Base-by-base conservation (phyloP, 495 filamentous ascomycete species). In the Annulohypoxylon maeteangense region DNA sequence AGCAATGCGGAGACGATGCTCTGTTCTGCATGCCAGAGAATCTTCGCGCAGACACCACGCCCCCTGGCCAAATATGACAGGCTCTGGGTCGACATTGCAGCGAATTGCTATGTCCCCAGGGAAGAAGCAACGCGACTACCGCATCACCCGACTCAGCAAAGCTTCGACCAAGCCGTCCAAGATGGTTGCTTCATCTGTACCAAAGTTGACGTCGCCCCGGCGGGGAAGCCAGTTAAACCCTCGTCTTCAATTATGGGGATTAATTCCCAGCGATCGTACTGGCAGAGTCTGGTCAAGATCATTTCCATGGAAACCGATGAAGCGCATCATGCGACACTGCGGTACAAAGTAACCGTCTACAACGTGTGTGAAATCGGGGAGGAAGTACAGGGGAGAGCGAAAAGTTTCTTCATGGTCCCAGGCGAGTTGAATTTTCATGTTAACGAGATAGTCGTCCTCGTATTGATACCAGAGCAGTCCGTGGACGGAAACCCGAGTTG, bases 1-100 rank as follows among this genome's bases (percentile, higher is more conserved):
- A 57, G 32, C 34, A 40, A 57, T 42, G 53, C 53, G 53, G 53
- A 56, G 53, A 22, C 53, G 34, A 57, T 38, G 34, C 23, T 57
- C 18, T 40, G 34, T 12, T 57, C 22, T 38, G 11, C 54, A 40
- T 57, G 54, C 22, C 54, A 31, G 10, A 34, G 10, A 10, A 54
- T 40, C 18, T 57, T 57, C 14, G 10, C 11, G 54, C 18, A 25
- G 10, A 10, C 18, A 42, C 32, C 20, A 16, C 25, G 6, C 3
- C n/a, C 23, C 7, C 12, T 29, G 1, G 4, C 48, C 4, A 23
- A 3, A 31, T 32, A 53, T 5, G 14, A 31, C n/a, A 53, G 48
- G 20, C 20, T 48, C 14, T 48, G 45, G 45, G 18, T 48, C 22
- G 45, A 25, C 11, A 20, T 48, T 22, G 45, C 10, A 14, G 12